phyloP scores from a whole-genome alignment of 345 rosid species.

The Linum lewisii region DNA sequence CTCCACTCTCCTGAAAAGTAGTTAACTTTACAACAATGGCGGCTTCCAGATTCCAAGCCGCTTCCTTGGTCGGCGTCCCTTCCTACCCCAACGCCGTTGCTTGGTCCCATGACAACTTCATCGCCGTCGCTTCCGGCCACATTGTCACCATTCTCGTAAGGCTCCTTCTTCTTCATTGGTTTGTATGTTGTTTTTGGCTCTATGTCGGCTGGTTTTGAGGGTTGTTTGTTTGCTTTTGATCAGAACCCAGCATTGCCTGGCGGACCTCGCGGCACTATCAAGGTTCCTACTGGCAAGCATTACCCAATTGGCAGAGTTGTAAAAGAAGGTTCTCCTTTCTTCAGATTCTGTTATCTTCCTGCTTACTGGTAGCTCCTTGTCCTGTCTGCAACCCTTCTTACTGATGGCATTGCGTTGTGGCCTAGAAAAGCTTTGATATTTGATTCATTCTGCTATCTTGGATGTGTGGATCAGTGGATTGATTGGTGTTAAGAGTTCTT shows the following conservation, averaged over 20 bases:
- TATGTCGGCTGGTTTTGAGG: background rate
- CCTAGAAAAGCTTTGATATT: no score
- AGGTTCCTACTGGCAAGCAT: slow-evolving; percentile 40
- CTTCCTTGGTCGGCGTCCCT: slow-evolving; percentile 62
- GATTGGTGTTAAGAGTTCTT: no score
- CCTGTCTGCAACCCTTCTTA: slow-evolving; percentile 5
- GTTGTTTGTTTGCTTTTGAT: background rate
- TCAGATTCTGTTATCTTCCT: background rate
- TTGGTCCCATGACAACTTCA: slow-evolving; percentile 91
- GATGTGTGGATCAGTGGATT: no score
- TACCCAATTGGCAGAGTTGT: slow-evolving; percentile 53
- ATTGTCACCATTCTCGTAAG: slow-evolving; percentile 72
- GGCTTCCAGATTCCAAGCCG: slow-evolving; percentile 84
- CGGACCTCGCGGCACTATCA: slow-evolving; percentile 83
- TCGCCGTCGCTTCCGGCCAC: slow-evolving; percentile 82
- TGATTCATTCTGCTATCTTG: background rate
- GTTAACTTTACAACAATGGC: slow-evolving; percentile 5
- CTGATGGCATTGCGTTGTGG: background rate
- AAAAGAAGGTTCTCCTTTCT: slow-evolving; percentile 38
- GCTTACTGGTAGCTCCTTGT: background rate
- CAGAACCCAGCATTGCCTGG: slow-evolving; percentile 80
- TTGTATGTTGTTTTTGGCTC: background rate
- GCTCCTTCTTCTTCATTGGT: background rate
- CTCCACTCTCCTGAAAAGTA: background rate
- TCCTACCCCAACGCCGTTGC: slow-evolving; percentile 67